Evolutionary conservation across 495 filamentous ascomycete species (phyloP).

Genomic region (Xylaria palmicola): DNA sequence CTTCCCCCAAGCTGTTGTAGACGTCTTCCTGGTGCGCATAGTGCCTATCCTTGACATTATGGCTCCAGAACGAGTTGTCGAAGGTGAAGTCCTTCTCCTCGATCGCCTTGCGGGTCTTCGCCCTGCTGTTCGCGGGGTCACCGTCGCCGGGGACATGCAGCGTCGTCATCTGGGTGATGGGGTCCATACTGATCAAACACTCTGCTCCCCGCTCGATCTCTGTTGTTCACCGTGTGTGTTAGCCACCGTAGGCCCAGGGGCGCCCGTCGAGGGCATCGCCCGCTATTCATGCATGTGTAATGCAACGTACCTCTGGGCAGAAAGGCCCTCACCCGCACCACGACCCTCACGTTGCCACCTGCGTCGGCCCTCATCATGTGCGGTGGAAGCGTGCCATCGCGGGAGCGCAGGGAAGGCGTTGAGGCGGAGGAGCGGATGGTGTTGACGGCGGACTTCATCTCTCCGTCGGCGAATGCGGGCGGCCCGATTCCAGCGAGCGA

Average conservation of each 20-base stretch:
- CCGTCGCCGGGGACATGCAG: slow-evolving; percentile 65
- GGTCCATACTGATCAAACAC: slow-evolving; percentile 90
- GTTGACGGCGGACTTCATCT: slow-evolving; percentile 19
- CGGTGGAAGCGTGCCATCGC: slow-evolving; percentile 58
- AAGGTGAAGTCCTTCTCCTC: slow-evolving; percentile 94
- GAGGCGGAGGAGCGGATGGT: slow-evolving; percentile 60
- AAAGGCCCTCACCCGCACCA: slow-evolving; percentile 89
- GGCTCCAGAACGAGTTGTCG: slow-evolving; percentile 97
- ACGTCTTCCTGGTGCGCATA: slow-evolving; percentile 77
- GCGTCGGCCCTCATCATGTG: slow-evolving; percentile 48
- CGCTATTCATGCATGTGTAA: too few species aligned
- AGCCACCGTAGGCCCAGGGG: not conserved
- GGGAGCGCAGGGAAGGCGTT: slow-evolving; percentile 68
- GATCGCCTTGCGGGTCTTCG: slow-evolving; percentile 68
- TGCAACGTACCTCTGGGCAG: slow-evolving; percentile 72
- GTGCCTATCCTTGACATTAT: slow-evolving; percentile 64
- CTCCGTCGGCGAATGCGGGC: slow-evolving; percentile 5
- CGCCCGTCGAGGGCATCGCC: too few species aligned
- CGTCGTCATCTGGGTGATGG: slow-evolving; percentile 74
- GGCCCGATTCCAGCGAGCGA: not conserved
- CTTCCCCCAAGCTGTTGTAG: slow-evolving; percentile 91
- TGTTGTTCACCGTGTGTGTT: slow-evolving; percentile 33
- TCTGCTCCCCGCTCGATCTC: slow-evolving; percentile 76
- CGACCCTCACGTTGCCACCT: slow-evolving; percentile 90
- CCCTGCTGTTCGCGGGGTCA: slow-evolving; percentile 65